A percentile compares a stretch with the other conserved stretches of the same genome.
phyloP scores from a whole-genome alignment of 257 asterid genomes.

The Nicotiana noctiflora region DNA sequence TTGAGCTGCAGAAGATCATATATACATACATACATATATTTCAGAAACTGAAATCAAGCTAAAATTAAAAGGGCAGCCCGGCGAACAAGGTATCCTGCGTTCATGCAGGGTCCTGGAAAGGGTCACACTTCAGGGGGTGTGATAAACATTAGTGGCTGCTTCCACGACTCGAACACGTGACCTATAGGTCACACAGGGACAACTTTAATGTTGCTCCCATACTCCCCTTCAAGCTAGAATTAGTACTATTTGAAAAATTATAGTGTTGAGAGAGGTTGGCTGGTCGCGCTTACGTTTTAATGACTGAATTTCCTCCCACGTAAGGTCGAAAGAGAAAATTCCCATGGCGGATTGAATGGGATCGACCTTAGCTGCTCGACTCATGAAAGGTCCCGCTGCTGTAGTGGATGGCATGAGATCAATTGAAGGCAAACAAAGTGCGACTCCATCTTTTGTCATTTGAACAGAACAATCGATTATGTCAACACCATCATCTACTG shows the following conservation, averaged over 20 bases:
- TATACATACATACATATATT: no score
- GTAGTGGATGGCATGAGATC: slow-evolving; percentile 75
- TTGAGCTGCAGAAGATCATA: neutral
- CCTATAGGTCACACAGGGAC: no score
- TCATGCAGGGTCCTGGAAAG: no score
- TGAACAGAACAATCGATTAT: slow-evolving; percentile 88
- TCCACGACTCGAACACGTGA: no score
- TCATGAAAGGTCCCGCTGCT: slow-evolving; percentile 55
- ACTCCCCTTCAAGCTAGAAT: no score
- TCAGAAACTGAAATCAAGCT: neutral
- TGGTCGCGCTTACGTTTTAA: slow-evolving; percentile 8
- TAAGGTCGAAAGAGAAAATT: slow-evolving; percentile 73
- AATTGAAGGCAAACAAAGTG: slow-evolving; percentile 69
- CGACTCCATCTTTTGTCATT: slow-evolving; percentile 73
- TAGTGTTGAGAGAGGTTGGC: neutral
- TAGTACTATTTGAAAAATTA: neutral
- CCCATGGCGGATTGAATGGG: slow-evolving; percentile 57
- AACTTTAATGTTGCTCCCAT: no score
- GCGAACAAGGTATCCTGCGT: no score
- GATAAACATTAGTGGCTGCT: no score
- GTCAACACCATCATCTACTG: slow-evolving; percentile 65
- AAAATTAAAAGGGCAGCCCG: no score
- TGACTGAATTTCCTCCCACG: slow-evolving; percentile 50
- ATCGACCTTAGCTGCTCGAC: slow-evolving; percentile 23
- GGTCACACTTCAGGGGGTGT: no score